Evolutionary conservation across 1,284 basidiomycete genomes (phyloP), one percentile per base, ranked within the genome.

Genomic region (Cryptococcus floricola): DNA sequence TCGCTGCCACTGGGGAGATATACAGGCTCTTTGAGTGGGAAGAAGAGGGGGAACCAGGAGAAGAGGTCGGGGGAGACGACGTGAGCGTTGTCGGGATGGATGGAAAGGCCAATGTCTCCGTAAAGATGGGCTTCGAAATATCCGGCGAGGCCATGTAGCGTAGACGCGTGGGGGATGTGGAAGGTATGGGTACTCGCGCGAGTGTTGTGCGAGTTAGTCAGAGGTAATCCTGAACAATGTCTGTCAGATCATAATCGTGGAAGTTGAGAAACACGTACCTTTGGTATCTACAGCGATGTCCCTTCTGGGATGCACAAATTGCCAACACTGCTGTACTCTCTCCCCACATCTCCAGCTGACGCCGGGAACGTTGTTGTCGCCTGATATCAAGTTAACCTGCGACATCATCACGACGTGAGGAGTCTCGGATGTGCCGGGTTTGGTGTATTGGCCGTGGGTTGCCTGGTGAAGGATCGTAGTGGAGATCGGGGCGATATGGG

Each of bases 381-480:
- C 90, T 58, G 88, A 91, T 45, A 97, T 80, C 58, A 92, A 83
- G 65, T 92, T 93, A 60, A 90, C 87, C 19, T 91, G 88, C 69
- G 92, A 88, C 71, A 98, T 91, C 88, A 98, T 94, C 55, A 98
- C 96, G 5, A 99, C 96, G 71, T 97, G 98, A 0, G 95, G 95
- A 25, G 92, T 97, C 78, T 99, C 95, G 54, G 86, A 84, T 55
- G 85, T 86, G 16, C 79, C 77, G 2, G 82, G 78, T 23, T 84
- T 78, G 23, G 67, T 60, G 9, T 72, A 51, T 0, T 87, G 57
- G 23, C 66, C 69, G 18, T 72, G 74, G 3, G 80, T 89, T 69
- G 92, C 89, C 58, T 87, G 87, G 77, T 89, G 88, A 12, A 99
- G 81, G 71, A 95, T 98, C 1, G 91, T 88, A 0, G 92, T 93